Conservation (phyloP, 805 yeast genomes). For the Metschnikowia baotianmanensis region DNA sequence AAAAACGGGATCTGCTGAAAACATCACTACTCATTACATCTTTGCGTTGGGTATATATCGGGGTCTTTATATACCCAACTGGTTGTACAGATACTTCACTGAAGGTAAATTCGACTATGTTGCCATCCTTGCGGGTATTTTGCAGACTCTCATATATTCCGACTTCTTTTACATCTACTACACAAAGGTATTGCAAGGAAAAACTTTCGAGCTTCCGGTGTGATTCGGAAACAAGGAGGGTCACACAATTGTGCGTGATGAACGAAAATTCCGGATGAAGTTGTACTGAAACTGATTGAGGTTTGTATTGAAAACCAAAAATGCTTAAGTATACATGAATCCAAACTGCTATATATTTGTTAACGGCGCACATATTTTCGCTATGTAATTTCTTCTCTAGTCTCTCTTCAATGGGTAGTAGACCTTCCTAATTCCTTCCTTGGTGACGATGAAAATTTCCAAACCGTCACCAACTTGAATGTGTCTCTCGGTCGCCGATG, state of each 20-base stretch:
- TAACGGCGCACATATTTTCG: too few relatives aligned
- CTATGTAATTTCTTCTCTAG: too few relatives aligned
- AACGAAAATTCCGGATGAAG: too few relatives aligned
- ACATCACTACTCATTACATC: constrained; percentile 87
- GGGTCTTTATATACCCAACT: constrained; percentile 87
- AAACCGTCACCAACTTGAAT: constrained; percentile 97
- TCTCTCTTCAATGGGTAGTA: constrained; percentile 87
- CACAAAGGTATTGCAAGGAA: constrained; percentile 70
- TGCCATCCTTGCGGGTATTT: constrained; percentile 72
- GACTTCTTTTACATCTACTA: constrained; percentile 96
- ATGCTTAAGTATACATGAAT: too few relatives aligned
- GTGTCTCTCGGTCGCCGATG: constrained; percentile 97
- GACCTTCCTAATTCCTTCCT: constrained; percentile 86
- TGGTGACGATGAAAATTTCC: constrained; percentile 86
- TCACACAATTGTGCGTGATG: too few relatives aligned
- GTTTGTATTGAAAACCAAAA: too few relatives aligned
- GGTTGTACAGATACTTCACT: constrained; percentile 80
- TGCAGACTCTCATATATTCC: constrained; percentile 86
- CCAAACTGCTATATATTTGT: too few relatives aligned
- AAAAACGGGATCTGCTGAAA: constrained; percentile 82
- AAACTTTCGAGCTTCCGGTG: constrained; percentile 70
- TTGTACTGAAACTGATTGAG: too few relatives aligned
- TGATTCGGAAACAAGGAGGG: constrained; percentile 11
- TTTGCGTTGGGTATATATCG: constrained; percentile 91
- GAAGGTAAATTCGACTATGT: constrained; percentile 68